Conservation (phyloP, 2,329 filamentous ascomycete species). For the Nigrospora sphaerica region DNA sequence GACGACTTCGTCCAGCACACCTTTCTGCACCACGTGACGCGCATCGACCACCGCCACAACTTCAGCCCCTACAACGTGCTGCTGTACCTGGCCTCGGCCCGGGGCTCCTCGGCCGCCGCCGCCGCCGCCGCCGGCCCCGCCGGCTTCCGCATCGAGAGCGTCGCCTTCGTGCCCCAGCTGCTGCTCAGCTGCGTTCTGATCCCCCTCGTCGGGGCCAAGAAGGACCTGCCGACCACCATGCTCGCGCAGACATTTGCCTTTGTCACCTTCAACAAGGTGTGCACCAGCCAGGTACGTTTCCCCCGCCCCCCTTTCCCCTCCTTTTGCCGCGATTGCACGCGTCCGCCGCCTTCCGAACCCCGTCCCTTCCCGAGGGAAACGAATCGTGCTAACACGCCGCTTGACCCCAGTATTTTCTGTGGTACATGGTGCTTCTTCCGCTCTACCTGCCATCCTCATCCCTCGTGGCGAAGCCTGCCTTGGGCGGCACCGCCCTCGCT, state of each 20-base stretch:
- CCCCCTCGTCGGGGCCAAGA: slow-evolving; percentile 70
- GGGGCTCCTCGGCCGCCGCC: slow-evolving; percentile 32
- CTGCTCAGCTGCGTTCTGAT: slow-evolving; percentile 72
- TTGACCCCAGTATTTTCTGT: slow-evolving; percentile 76
- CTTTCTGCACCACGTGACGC: slow-evolving; percentile 85
- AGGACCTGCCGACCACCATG: slow-evolving; percentile 76
- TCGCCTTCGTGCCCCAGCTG: slow-evolving; percentile 86
- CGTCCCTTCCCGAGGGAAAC: neutral
- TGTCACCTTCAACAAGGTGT: slow-evolving; percentile 97
- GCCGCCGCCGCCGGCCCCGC: slow-evolving; percentile 2
- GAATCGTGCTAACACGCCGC: neutral
- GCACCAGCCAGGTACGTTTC: slow-evolving; percentile 78
- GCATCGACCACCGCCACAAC: slow-evolving; percentile 95
- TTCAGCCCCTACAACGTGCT: slow-evolving; percentile 95
- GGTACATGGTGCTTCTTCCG: slow-evolving; percentile 92
- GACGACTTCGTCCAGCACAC: slow-evolving; percentile 80
- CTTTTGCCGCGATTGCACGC: neutral
- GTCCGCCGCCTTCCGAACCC: neutral
- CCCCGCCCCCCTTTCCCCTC: neutral
- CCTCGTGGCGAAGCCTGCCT: slow-evolving; percentile 49
- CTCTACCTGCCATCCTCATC: slow-evolving; percentile 81
- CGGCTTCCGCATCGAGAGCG: slow-evolving; percentile 54
- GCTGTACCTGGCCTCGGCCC: slow-evolving; percentile 70
- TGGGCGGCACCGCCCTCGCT: slow-evolving; percentile 58
- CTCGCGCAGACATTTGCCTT: slow-evolving; percentile 95